Percentiles rank a stretch among this genome's conserved stretches.
These are phyloP conservation scores for Baorangia bicolor DNA, from an alignment of 768 basidiomycete species.

Conservation along the genomic window DNA sequence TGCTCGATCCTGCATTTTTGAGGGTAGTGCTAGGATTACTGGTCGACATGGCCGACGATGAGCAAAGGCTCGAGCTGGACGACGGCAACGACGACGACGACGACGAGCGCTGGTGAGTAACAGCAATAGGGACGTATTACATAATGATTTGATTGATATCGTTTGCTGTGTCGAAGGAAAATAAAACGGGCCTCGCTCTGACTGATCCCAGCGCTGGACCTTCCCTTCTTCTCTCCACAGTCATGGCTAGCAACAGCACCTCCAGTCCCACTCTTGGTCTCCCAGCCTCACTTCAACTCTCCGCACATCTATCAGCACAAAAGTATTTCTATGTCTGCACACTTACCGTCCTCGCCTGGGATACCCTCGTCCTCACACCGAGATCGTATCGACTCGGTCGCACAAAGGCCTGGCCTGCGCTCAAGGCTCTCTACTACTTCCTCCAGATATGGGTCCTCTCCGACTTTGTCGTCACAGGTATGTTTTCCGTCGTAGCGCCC, in stretches of 20 bases:
- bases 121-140: conserved; percentile 8
- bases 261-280: conserved; percentile 26
- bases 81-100: background rate
- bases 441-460: conserved; percentile 74
- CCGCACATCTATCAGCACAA: conserved; percentile 78
- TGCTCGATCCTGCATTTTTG: background rate
- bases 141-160: conserved; percentile 23
- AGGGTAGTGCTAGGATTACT: background rate
- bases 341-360: conserved; percentile 87
- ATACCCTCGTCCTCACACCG: conserved; percentile 81
- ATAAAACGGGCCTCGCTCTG: conserved; percentile 1
- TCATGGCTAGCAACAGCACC: conserved; percentile 24
- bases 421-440: conserved; percentile 77
- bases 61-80: background rate
- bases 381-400: conserved; percentile 72
- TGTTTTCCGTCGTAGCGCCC: conserved; percentile 11
- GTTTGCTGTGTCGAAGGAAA: conserved; percentile 18
- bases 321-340: conserved; percentile 91
- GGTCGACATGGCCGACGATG: conserved; percentile 16
- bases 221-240: background rate
- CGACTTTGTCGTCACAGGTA: conserved; percentile 77
- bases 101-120: no score
- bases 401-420: conserved; percentile 64
- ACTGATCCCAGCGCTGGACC: no score
- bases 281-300: conserved; percentile 68